These are phyloP conservation scores for Phlegmacium glaucopus DNA, from an alignment of 768 basidiomycete species.

Conservation along the genomic window DNA sequence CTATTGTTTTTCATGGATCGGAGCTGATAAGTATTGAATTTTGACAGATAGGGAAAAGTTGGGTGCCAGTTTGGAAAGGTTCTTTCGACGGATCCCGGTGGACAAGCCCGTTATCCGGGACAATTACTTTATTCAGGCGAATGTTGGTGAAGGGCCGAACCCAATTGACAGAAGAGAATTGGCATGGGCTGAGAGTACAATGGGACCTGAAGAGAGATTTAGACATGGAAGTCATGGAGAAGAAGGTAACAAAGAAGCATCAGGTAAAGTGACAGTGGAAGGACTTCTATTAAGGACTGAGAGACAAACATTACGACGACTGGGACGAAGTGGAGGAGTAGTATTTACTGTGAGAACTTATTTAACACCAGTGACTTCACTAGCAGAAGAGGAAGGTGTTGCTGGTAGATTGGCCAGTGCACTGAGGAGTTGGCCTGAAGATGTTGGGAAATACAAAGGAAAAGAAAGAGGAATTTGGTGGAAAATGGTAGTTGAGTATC, in stretches of 20 bases:
- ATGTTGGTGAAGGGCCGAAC: slow-evolving; percentile 12
- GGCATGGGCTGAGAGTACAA: slow-evolving; percentile 55
- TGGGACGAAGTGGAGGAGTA: slow-evolving; percentile 61
- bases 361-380: slow-evolving; percentile 47
- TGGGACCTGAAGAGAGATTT: slow-evolving; percentile 50
- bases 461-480: slow-evolving; percentile 30
- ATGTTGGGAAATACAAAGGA: slow-evolving; percentile 52
- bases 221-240: slow-evolving; percentile 19
- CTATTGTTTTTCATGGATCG: background rate
- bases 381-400: slow-evolving; percentile 53
- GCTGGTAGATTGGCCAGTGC: slow-evolving; percentile 62
- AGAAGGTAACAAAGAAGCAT: slow-evolving; percentile 2
- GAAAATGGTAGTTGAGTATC: slow-evolving; percentile 31
- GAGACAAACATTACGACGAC: slow-evolving; percentile 62
- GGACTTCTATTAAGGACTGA: slow-evolving; percentile 58
- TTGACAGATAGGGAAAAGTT: slow-evolving; percentile 56
- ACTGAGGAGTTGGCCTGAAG: slow-evolving; percentile 61
- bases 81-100: slow-evolving; percentile 62
- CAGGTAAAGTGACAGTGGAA: slow-evolving; percentile 28
- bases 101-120: slow-evolving; percentile 71
- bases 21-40: slow-evolving; percentile 5
- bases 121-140: slow-evolving; percentile 53
- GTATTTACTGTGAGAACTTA: slow-evolving; percentile 72
- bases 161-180: slow-evolving; percentile 60
- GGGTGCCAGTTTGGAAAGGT: slow-evolving; percentile 61